phyloP scores from a whole-genome alignment of 2,329 filamentous ascomycete species.

The Aspergillus thermomutatus region DNA sequence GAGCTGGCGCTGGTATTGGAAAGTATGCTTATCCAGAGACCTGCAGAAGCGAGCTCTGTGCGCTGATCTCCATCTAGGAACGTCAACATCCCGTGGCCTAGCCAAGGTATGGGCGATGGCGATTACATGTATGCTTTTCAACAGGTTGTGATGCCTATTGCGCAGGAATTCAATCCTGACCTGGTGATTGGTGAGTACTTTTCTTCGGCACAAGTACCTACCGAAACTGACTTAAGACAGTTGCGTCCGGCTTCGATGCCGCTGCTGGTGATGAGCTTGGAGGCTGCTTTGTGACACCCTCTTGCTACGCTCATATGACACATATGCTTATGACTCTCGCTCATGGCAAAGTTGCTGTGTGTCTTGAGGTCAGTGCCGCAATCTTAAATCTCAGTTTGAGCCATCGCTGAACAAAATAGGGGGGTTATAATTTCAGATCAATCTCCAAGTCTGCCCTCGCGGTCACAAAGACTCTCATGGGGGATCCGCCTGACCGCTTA shows the following conservation, averaged over 20 bases:
- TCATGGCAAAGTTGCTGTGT: conserved; percentile 83
- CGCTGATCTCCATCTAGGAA: conserved; percentile 44
- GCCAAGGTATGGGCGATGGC: conserved; percentile 81
- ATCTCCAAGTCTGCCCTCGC: conserved; percentile 91
- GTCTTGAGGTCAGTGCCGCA: conserved; percentile 61
- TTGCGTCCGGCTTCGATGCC: conserved; percentile 94
- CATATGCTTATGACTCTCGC: conserved; percentile 98
- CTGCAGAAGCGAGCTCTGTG: neutral
- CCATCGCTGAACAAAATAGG: conserved; percentile 38
- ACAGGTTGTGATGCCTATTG: conserved; percentile 93
- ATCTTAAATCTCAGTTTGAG: neutral
- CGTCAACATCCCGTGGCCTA: conserved; percentile 67
- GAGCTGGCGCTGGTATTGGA: conserved; percentile 55
- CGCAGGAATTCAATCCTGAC: conserved; percentile 88
- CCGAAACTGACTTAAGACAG: conserved; percentile 34
- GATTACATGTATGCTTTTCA: conserved; percentile 98
- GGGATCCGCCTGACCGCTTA: conserved; percentile 73
- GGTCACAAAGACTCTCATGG: conserved; percentile 90
- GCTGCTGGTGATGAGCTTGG: conserved; percentile 90
- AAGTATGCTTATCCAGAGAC: conserved; percentile 38
- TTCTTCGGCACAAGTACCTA: neutral
- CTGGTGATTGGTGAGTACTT: conserved; percentile 68
- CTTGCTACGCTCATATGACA: conserved; percentile 97
- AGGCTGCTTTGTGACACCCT: conserved; percentile 84
- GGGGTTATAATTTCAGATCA: conserved; percentile 88